Percentiles rank a stretch among this genome's conserved stretches.
Evolutionary conservation across 1,284 basidiomycete genomes (phyloP).

Genomic region (Malassezia yamatoensis): DNA sequence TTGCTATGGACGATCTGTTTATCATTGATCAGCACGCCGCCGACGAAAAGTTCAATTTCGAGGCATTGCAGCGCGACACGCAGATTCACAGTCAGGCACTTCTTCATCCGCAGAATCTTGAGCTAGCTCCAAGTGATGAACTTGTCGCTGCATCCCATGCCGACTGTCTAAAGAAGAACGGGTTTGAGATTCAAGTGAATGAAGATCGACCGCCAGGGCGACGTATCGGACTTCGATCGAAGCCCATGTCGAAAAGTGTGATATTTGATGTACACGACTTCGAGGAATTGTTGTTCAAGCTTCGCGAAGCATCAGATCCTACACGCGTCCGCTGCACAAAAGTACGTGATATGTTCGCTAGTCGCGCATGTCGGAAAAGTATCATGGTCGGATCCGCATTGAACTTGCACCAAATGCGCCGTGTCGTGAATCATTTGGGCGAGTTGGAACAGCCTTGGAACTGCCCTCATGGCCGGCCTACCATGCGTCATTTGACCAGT

Average conservation of each 20-base stretch:
- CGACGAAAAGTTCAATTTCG: slow-evolving; percentile 98
- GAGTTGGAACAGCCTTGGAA: slow-evolving; percentile 94
- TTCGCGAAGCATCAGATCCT: slow-evolving; percentile 59
- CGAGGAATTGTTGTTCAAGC: slow-evolving; percentile 79
- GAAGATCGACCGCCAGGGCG: slow-evolving; percentile 54
- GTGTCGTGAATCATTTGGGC: slow-evolving; percentile 79
- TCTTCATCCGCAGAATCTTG: slow-evolving; percentile 65
- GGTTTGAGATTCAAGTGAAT: slow-evolving; percentile 61
- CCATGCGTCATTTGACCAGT: slow-evolving; percentile 60
- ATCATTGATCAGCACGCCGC: slow-evolving; percentile 68
- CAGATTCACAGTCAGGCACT: slow-evolving; percentile 76
- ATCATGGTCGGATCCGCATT: slow-evolving; percentile 89
- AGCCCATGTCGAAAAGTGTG: slow-evolving; percentile 81
- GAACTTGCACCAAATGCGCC: slow-evolving; percentile 65
- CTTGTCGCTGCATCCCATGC: slow-evolving; percentile 76
- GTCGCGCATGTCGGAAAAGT: slow-evolving; percentile 85
- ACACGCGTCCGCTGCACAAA: slow-evolving; percentile 81
- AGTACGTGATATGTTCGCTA: slow-evolving; percentile 90
- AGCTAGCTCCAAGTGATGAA: slow-evolving; percentile 82
- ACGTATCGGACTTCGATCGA: slow-evolving; percentile 64
- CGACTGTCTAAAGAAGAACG: slow-evolving; percentile 69
- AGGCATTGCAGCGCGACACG: slow-evolving; percentile 77
- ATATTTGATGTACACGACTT: slow-evolving; percentile 74
- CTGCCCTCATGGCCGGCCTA: slow-evolving; percentile 89
- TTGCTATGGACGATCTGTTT: slow-evolving; percentile 56